Conservation (phyloP, 192 early-diverging fungal genomes). For the Mortierella claussenii region DNA sequence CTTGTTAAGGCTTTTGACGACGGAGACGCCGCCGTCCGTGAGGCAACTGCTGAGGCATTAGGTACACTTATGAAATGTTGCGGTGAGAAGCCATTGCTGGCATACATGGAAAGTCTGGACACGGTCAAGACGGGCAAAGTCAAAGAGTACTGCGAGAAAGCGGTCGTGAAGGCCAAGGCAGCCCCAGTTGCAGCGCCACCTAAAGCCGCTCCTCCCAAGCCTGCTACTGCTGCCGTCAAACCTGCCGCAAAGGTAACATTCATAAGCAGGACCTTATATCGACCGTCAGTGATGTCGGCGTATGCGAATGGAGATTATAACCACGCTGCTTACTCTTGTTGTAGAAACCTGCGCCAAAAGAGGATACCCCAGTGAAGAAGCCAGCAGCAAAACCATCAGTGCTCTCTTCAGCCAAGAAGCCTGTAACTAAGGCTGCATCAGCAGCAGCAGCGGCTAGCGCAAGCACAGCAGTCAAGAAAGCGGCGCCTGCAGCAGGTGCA, state of each 20-base stretch:
- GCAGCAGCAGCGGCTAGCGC: constrained; percentile 16
- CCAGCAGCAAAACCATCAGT: constrained; percentile 49
- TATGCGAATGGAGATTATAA: not conserved
- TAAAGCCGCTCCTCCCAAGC: constrained; percentile 49
- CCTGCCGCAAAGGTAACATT: constrained; percentile 42
- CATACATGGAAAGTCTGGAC: constrained; percentile 86
- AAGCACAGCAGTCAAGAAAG: constrained; percentile 31
- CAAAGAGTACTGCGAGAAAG: constrained; percentile 88
- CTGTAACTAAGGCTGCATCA: constrained; percentile 33
- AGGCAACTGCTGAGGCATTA: constrained; percentile 83
- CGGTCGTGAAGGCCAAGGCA: constrained; percentile 78
- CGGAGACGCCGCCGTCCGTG: constrained; percentile 83
- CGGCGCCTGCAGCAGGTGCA: constrained; percentile 46
- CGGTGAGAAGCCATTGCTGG: constrained; percentile 77
- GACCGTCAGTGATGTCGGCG: no score
- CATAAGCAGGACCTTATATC: no score
- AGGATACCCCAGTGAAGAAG: constrained; percentile 33
- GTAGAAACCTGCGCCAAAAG: constrained; percentile 47
- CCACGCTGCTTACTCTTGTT: not conserved
- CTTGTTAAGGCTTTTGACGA: constrained; percentile 87
- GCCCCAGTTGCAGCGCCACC: constrained; percentile 53
- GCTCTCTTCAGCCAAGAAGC: constrained; percentile 40
- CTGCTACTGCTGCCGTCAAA: constrained; percentile 36
- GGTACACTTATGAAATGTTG: constrained; percentile 92
- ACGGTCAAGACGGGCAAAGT: constrained; percentile 90